Percentiles rank a stretch among this genome's conserved stretches.
These are phyloP conservation scores for Glycine soja DNA, from an alignment of 306 rosid genomes.

Conservation along the genomic window DNA sequence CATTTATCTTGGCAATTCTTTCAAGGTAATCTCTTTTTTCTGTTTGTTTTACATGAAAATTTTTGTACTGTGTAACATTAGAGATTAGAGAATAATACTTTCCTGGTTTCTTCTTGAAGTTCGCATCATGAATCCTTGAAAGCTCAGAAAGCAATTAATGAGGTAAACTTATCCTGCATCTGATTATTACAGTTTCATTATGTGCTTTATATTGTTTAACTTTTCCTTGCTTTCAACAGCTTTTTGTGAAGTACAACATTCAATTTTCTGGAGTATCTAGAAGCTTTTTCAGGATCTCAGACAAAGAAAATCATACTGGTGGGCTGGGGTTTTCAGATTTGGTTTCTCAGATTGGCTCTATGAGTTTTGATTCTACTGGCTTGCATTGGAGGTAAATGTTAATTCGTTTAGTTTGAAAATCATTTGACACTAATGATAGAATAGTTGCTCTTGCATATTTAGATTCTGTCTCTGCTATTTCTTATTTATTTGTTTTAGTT, in stretches of 20 bases:
- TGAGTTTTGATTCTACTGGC: conserved; percentile 94
- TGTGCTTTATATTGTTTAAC: conserved; percentile 45
- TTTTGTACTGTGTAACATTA: conserved; percentile 25
- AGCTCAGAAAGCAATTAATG: conserved; percentile 94
- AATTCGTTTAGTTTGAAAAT: conserved; percentile 44
- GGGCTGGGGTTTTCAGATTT: conserved; percentile 72
- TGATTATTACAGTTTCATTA: conserved; percentile 45
- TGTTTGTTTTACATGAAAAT: conserved; percentile 33
- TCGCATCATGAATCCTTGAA: conserved; percentile 98
- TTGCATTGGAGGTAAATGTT: conserved; percentile 94
- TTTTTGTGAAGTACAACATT: conserved; percentile 97
- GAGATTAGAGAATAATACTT: conserved; percentile 38
- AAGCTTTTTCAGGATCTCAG: conserved; percentile 75
- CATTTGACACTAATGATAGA: conserved; percentile 34
- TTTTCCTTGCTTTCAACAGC: conserved; percentile 64
- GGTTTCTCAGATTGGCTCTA: conserved; percentile 87
- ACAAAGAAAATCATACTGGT: conserved; percentile 62
- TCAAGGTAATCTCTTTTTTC: conserved; percentile 73
- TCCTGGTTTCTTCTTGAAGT: conserved; percentile 61
- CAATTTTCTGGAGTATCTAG: conserved; percentile 96
- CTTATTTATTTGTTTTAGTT: conserved; percentile 26
- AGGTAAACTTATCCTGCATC: conserved; percentile 62
- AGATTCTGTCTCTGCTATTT: conserved; percentile 17
- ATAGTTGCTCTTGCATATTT: conserved; percentile 41
- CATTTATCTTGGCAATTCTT: conserved; percentile 85